These are phyloP conservation scores for Rubus idaeus DNA, from an alignment of 306 rosid genomes.

Conservation along the genomic window DNA sequence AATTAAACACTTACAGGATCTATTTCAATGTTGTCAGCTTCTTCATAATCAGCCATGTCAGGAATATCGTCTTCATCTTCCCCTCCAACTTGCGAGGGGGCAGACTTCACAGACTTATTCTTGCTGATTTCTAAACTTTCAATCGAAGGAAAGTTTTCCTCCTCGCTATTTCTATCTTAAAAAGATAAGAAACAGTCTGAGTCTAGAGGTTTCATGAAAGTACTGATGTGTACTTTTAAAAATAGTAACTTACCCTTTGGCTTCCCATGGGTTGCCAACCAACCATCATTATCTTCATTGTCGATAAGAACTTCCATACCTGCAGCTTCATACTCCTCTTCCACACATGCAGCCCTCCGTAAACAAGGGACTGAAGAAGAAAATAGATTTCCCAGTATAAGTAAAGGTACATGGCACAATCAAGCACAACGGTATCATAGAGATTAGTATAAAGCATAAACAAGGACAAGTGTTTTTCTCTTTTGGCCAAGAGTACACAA, in stretches of 20 bases:
- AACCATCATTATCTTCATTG: slow-evolving; percentile 89
- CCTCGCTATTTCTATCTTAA: slow-evolving; percentile 70
- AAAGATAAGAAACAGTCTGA: slow-evolving; percentile 19
- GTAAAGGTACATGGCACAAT: neutral
- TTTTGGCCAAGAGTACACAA: neutral
- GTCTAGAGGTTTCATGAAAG: slow-evolving; percentile 13
- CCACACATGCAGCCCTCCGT: slow-evolving; percentile 85
- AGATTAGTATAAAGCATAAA: neutral
- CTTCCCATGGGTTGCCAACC: slow-evolving; percentile 97
- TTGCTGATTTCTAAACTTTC: slow-evolving; percentile 76
- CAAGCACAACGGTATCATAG: neutral
- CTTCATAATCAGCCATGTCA: slow-evolving; percentile 82
- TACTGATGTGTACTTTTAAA: neutral
- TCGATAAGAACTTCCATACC: slow-evolving; percentile 93
- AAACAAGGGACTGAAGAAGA: slow-evolving; percentile 77
- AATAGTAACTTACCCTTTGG: slow-evolving; percentile 60
- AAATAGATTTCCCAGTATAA: neutral
- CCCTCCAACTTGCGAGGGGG: slow-evolving; percentile 51
- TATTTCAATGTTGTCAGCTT: slow-evolving; percentile 65
- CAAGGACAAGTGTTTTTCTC: neutral
- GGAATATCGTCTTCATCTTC: slow-evolving; percentile 91
- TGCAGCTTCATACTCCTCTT: slow-evolving; percentile 97
- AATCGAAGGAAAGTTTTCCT: slow-evolving; percentile 80
- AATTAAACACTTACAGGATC: slow-evolving; percentile 72
- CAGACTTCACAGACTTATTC: slow-evolving; percentile 44